A percentile compares a stretch with the other conserved stretches of the same genome.
These are phyloP conservation scores for Colletotrichum abscissum DNA, from an alignment of 2,329 filamentous ascomycete species.

Conservation along the genomic window DNA sequence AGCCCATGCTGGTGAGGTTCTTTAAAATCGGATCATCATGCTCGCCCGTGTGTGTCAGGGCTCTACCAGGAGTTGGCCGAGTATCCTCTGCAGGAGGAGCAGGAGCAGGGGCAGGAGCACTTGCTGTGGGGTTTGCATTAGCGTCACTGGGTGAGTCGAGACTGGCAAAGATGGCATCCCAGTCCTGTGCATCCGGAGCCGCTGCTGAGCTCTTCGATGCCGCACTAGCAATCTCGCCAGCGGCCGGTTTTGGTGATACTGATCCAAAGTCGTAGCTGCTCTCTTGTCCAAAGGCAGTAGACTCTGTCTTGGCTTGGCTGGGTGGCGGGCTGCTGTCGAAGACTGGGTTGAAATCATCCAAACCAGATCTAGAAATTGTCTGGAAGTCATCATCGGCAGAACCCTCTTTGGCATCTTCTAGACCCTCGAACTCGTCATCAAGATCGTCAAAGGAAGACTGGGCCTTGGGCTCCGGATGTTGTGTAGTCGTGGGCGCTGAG, in stretches of 20 bases:
- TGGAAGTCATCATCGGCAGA: slow-evolving; percentile 84
- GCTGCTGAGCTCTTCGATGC: slow-evolving; percentile 47
- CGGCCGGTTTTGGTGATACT: slow-evolving; percentile 49
- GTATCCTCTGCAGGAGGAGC: slow-evolving; percentile 35
- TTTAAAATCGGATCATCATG: slow-evolving; percentile 94
- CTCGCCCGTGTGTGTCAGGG: slow-evolving; percentile 77
- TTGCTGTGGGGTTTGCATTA: slow-evolving; percentile 35
- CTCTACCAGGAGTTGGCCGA: slow-evolving; percentile 63
- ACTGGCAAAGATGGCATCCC: slow-evolving; percentile 93
- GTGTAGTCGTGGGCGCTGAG: slow-evolving; percentile 40
- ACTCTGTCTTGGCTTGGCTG: slow-evolving; percentile 65
- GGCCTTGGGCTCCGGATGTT: slow-evolving; percentile 43
- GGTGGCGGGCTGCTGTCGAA: slow-evolving; percentile 78
- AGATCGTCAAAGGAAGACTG: slow-evolving; percentile 77
- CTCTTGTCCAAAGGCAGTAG: slow-evolving; percentile 63
- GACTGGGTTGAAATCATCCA: slow-evolving; percentile 84
- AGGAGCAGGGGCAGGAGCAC: slow-evolving; percentile 31
- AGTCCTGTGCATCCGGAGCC: slow-evolving; percentile 74
- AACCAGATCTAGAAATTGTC: slow-evolving; percentile 75
- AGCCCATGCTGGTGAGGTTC: slow-evolving; percentile 91
- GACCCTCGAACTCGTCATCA: slow-evolving; percentile 83
- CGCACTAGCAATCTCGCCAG: slow-evolving; percentile 49
- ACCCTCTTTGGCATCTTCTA: slow-evolving; percentile 86
- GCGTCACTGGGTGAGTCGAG: slow-evolving; percentile 67
- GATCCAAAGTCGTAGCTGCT: slow-evolving; percentile 70